Evolutionary conservation across 192 early-diverging fungal species (phyloP).

Genomic region (Mortierella alpina): DNA sequence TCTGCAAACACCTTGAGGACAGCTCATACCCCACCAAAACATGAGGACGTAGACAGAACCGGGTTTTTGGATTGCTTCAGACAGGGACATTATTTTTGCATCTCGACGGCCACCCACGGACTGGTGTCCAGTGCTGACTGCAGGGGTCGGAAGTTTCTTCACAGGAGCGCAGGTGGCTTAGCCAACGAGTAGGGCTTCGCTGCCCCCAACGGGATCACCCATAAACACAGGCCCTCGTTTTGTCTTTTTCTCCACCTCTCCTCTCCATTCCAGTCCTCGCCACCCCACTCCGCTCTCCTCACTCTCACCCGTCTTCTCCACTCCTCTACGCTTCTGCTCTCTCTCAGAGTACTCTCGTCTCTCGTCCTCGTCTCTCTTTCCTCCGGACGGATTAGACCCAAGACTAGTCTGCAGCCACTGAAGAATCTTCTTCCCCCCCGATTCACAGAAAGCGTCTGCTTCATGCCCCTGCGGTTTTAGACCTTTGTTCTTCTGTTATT

Average conservation of each 20-base stretch:
- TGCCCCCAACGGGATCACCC: background rate
- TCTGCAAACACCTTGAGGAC: too few relatives aligned
- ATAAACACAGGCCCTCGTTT: background rate
- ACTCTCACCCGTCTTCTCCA: background rate
- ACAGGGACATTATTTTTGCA: too few relatives aligned
- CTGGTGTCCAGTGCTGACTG: background rate
- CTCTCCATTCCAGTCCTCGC: background rate
- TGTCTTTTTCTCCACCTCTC: background rate
- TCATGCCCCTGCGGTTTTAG: background rate
- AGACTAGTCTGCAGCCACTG: too few relatives aligned
- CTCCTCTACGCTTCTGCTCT: background rate
- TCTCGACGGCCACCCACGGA: too few relatives aligned
- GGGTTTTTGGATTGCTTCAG: too few relatives aligned
- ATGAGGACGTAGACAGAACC: too few relatives aligned
- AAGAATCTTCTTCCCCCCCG: background rate
- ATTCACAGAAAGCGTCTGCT: background rate
- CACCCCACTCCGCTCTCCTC: background rate
- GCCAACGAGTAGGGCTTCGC: background rate
- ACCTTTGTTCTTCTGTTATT: background rate
- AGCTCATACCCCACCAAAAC: too few relatives aligned
- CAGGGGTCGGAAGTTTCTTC: background rate
- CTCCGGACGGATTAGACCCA: too few relatives aligned
- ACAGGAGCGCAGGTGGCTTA: background rate
- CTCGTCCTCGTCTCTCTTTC: background rate
- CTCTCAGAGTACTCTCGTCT: background rate